phyloP scores from a whole-genome alignment of 2,329 filamentous ascomycete species.

The Penicillium concentricum region DNA sequence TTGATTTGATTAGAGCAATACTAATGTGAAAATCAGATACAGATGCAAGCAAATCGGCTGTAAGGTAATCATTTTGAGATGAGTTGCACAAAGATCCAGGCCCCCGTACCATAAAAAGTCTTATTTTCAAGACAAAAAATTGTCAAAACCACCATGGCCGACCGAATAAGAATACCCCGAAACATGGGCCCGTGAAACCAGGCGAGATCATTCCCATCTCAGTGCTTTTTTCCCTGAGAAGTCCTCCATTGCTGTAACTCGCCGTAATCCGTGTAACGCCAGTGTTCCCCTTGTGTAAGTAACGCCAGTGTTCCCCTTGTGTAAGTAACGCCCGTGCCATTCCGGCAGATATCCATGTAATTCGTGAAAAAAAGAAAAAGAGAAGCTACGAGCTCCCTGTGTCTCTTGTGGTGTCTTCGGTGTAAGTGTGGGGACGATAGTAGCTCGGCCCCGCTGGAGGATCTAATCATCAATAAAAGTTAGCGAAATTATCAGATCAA shows the following conservation, averaged over 20 bases:
- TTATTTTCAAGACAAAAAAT: not conserved
- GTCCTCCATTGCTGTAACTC: not conserved
- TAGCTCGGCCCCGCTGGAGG: slow-evolving; percentile 9
- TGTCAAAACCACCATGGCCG: not conserved
- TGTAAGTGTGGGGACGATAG: slow-evolving; percentile 8
- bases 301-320: not conserved
- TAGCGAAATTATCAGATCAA: slow-evolving; percentile 4
- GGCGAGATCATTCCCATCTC: not conserved
- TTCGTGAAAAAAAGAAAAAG: not conserved
- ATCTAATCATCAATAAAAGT: slow-evolving; percentile 8
- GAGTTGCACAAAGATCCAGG: not conserved
- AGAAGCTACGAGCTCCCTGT: not conserved
- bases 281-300: not conserved
- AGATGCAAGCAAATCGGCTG: not conserved
- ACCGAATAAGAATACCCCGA: not conserved
- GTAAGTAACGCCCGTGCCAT: not conserved
- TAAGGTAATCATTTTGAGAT: not conserved
- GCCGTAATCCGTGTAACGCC: not conserved
- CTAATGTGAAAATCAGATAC: not conserved
- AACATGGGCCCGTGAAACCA: not conserved
- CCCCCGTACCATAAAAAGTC: not conserved
- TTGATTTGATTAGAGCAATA: not conserved
- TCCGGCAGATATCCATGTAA: not conserved
- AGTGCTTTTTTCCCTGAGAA: not conserved
- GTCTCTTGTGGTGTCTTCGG: slow-evolving; percentile 4